Evolutionary conservation across 371 early-diverging fungal genomes (phyloP), one percentile per base, ranked within the genome.

Genomic region (Rhizopus arrhizus): DNA sequence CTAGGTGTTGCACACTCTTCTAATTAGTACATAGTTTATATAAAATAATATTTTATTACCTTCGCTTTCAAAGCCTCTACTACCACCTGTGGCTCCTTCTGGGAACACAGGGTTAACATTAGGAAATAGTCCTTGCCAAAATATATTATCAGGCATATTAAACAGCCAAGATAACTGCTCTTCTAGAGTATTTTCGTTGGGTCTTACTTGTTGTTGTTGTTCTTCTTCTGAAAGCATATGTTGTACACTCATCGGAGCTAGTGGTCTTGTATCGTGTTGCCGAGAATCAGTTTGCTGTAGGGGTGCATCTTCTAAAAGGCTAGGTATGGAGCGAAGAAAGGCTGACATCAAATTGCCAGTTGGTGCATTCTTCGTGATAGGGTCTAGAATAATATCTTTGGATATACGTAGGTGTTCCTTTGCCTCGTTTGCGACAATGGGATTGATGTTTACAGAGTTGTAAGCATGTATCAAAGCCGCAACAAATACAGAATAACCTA

Each of bases 391-490:
- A 49, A 75, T 72, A 13, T 77, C 61, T 42, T 46, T 64, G 34
- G 73, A 62, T 7, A 74, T 65, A 22, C 62, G 62, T 7, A 72
- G 61, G 57, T 77, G 77, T 28, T 72, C 54, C 11, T 59, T 65
- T 13, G 77, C 71, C 35, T 58, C 58, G 33, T 56, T 50, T 22
- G 73, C 68, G 5, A 75, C 38, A 5, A 49, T 53, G 4, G 65
- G 67, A 29, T 75, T 63, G 7, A 35, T 60, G 41, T 66, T 75
- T 7, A 71, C 75, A 16, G 72, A 71, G 31, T 77, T 71, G 47
- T 73, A 80, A 1, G 77, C 59, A 60, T 80, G 80, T 11, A 80
- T 73, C 29, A 80, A 56, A 2, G 70, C 63, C 1, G 80, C 77
- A 42, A 75, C 74, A 59, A 68, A 77, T 5, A 77, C 64, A 22